Base-by-base conservation (phyloP, 1,284 basidiomycete species). In the Hemileia vastatrix region DNA sequence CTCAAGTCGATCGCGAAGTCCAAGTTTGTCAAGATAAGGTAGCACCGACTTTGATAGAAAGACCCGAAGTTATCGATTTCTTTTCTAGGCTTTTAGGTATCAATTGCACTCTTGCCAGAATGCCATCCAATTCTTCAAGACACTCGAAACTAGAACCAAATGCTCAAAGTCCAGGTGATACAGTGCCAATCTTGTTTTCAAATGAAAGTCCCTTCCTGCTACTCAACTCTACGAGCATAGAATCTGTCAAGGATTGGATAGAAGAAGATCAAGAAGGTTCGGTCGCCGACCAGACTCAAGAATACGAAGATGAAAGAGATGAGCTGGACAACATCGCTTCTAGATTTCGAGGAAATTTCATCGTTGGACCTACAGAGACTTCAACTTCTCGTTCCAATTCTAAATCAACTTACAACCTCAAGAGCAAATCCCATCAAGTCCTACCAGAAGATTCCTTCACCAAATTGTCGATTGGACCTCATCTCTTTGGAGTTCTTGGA, bases 171-270 rank as follows among this genome's bases (percentile, higher is more conserved):
- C 36, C 11, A 40, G 36, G 9, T 11, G 65, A 66, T 33, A 64
- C 66, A 32, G 45, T 68, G 1, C 70, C 70, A 6, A 57, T 71
- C 4, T 60, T 67, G 23, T 65, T 71, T 33, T 67, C 66, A 57
- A 71, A 71, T 58, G 70, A 71, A 52, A 66, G 65, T 24, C 70
- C 70, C 4, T 71, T 71, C 63, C 56, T 71, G 43, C 43, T 71
- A 36, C 66, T 71, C 58, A 65, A 66, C 44, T 59, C 62, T 24
- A 64, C 65, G 4, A 59, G 56, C 19, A 65, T 71, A 0, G 57
- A 64, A 4, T 21, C 44, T n/a, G 68, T 71, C 21, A 61, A 63
- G 50, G 50, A 47, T 8, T 69, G 67, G 68, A 64, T 27, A 4
- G 65, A 66, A 27, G 67, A 64, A 21, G 67, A 65, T 8, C 65